Evolutionary conservation across 768 basidiomycete genomes (phyloP), one percentile per base, ranked within the genome.

Genomic region (Rhizopogon vulgaris): DNA sequence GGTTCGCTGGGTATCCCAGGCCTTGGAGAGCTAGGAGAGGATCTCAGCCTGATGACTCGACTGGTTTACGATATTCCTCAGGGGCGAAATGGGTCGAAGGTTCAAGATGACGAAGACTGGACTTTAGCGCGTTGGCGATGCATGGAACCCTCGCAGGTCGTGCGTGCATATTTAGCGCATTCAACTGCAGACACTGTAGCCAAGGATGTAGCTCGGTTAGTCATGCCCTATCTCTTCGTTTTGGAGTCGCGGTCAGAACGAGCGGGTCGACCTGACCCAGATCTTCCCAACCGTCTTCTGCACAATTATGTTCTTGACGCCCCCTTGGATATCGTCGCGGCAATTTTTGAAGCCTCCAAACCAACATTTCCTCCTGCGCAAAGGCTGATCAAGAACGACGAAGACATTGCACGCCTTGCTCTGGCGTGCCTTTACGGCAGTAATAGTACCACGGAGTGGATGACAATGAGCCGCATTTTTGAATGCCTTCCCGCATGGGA

Each of bases 401-500:
- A 88, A 59, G 90, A 92, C 58, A 81, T 94, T 63, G 91, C 84
- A 12, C 80, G 87, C 10, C 68, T 97, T 12, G 94, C 94, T 3
- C 80, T 98, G 11, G 87, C 94, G 6, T 87, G 85, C 60, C 69
- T 97, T 22, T 99, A 99, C 56, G 93, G 93, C 12, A 87, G 80
- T 59, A 77, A 83, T 53, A 78, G 78, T 51, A 69, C 85, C 32
- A 74, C 82, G 52, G 77, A 84, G 57, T 95, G 90, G 91, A 62
- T 82, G 1, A 83, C 74, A 4, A 97, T 96, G 94, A 90, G 87
- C 57, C 73, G 75, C 30, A 90, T 99, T 47, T 97, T 99, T 65
- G 95, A 99, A 64, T 99, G 94, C 63, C 76, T 98, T 30, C 95
- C 95, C 0, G 95, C 86, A 3, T 96, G 94, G 91, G 84, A 83